These are phyloP conservation scores for Yamadazyma olivae DNA, from an alignment of 805 yeast species.

Conservation along the genomic window DNA sequence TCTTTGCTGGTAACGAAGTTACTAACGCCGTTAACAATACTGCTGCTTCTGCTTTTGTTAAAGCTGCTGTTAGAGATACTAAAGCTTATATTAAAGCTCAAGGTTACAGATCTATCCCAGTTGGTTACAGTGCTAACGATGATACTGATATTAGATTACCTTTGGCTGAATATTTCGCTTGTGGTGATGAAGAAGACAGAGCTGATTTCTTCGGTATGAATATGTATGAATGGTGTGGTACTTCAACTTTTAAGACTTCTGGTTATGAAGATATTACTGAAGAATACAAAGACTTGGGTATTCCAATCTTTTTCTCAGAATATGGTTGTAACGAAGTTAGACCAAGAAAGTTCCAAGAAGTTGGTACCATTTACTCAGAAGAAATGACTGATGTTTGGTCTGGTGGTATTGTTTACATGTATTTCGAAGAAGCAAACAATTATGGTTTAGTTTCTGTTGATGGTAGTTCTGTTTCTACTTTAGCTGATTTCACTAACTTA, in stretches of 20 bases:
- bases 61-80: slow-evolving; percentile 79
- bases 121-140: slow-evolving; percentile 82
- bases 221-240: slow-evolving; percentile 89
- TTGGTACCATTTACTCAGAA: slow-evolving; percentile 56
- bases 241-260: slow-evolving; percentile 51
- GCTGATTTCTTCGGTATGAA: slow-evolving; percentile 87
- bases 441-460: slow-evolving; percentile 67
- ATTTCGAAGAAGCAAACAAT: slow-evolving; percentile 70
- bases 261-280: slow-evolving; percentile 67
- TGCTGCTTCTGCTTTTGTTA: slow-evolving; percentile 75
- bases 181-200: slow-evolving; percentile 61
- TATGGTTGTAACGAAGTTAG: slow-evolving; percentile 71
- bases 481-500: slow-evolving; percentile 62
- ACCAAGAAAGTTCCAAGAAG: slow-evolving; percentile 75
- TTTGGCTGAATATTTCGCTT: slow-evolving; percentile 72
- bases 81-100: slow-evolving; percentile 59
- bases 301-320: slow-evolving; percentile 79
- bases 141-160: slow-evolving; percentile 62
- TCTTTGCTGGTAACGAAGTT: slow-evolving; percentile 87
- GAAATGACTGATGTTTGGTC: slow-evolving; percentile 85
- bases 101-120: slow-evolving; percentile 68
- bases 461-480: slow-evolving; percentile 49
- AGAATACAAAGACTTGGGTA: slow-evolving; percentile 60
- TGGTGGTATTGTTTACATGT: slow-evolving; percentile 88
- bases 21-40: slow-evolving; percentile 65